Evolutionary conservation across 345 rosid species (phyloP), one percentile per base, ranked within the genome.

Genomic region (Syzygium jambos): DNA sequence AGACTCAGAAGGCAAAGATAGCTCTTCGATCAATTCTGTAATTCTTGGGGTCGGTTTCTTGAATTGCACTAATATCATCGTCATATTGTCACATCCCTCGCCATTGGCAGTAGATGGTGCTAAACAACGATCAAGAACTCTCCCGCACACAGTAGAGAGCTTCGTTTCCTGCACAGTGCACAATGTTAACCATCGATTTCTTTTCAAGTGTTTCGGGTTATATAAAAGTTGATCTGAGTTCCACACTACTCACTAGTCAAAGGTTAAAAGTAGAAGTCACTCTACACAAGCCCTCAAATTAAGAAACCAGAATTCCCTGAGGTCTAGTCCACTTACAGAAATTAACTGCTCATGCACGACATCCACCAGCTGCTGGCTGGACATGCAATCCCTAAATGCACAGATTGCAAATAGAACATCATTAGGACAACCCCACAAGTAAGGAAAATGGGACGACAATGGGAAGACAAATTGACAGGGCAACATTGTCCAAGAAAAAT

Each of bases 11-110:
- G 85, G 88, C 34, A 95, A 92, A 54, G 91, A 87, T 82, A 91
- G 92, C 87, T 90, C 89, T 17, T 89, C 92, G 5, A 88, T 80
- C 43, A 92, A 89, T 41, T 87, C 78, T 13, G 56, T 61, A 52
- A 78, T 8, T 23, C 90, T 73, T 73, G 5, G 82, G 56, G 86
- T 88, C 25, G 95, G 93, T 88, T 95, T 98, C 93, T 94, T 95
- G 92, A 98, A 94, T 89, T 94, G 99, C 85, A 98, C 97, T 93
- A 95, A 89, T 91, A 96, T 94, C 98, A 98, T 98, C 57, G 99
- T 98, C 99, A 98, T 98, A 89, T 98, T 96, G 92, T 98, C 99
- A 85, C 99, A 95, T 87, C 99, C 99, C 92, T 98, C 99, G 22
- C 99, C 99, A 14, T 92, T 88, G 43, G 93, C 91, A 13, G 98